Conservation (phyloP, 345 rosid genomes). For the Kandelia obovata region DNA sequence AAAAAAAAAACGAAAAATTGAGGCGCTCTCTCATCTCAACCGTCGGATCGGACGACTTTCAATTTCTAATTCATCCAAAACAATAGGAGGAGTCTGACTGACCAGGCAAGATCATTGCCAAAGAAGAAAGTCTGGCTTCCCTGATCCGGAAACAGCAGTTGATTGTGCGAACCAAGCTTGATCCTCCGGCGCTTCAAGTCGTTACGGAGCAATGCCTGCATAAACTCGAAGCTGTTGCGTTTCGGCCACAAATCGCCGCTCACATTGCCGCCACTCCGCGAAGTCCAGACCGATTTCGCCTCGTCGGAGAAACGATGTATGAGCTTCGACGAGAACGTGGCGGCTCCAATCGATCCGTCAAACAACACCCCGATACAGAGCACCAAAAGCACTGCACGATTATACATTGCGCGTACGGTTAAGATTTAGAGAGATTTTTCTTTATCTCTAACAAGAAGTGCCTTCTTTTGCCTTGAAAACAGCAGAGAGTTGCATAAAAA, state of each 20-base stretch:
- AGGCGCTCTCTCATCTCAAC: too few species aligned
- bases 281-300: conserved; percentile 16
- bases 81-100: not conserved
- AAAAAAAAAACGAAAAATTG: too few species aligned
- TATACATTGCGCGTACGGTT: not conserved
- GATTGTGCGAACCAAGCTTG: conserved; percentile 15
- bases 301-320: conserved; percentile 29
- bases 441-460: not conserved
- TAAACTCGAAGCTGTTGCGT: conserved; percentile 11
- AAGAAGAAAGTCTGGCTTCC: conserved; percentile 22
- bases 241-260: conserved; percentile 23
- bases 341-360: conserved; percentile 6
- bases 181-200: conserved; percentile 18
- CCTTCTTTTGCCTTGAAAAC: too few species aligned
- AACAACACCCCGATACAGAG: not conserved
- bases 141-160: conserved; percentile 18
- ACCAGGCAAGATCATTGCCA: conserved; percentile 30
- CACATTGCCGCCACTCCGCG: conserved; percentile 3
- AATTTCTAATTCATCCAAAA: not conserved
- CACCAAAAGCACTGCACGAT: not conserved
- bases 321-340: conserved; percentile 29
- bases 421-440: not conserved
- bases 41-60: not conserved
- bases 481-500: not conserved
- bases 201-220: conserved; percentile 14